A percentile compares a stretch with the other conserved stretches of the same genome.
phyloP scores from a whole-genome alignment of 2,329 filamentous ascomycete genomes.

The Nannizziopsis barbatae region DNA sequence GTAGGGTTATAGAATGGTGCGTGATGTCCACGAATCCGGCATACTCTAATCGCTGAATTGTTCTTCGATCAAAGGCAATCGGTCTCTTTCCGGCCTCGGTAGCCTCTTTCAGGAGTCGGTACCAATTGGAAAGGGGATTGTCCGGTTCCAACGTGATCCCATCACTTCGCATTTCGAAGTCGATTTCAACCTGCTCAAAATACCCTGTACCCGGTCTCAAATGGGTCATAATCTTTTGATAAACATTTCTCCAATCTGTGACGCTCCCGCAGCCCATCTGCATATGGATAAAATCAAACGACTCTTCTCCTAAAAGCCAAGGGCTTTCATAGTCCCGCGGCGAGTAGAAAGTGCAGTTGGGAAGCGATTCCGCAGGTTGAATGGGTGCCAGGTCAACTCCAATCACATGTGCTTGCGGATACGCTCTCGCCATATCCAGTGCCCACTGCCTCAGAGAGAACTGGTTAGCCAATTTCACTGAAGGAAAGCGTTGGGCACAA shows the following conservation, averaged over 20 bases:
- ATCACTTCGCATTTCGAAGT: constrained; percentile 64
- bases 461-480: not conserved
- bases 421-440: constrained; percentile 68
- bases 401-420: constrained; percentile 47
- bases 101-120: constrained; percentile 53
- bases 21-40: constrained; percentile 72
- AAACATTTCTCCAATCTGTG: constrained; percentile 61
- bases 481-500: not conserved
- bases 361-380: constrained; percentile 57
- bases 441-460: constrained; percentile 47
- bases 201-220: constrained; percentile 63
- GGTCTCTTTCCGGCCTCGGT: constrained; percentile 55
- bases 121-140: constrained; percentile 57
- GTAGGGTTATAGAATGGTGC: constrained; percentile 56
- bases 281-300: constrained; percentile 75
- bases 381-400: constrained; percentile 53
- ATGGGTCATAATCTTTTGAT: constrained; percentile 60
- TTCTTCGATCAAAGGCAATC: constrained; percentile 51
- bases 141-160: constrained; percentile 14
- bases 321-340: constrained; percentile 67
- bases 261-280: constrained; percentile 71
- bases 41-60: constrained; percentile 49
- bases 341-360: constrained; percentile 54
- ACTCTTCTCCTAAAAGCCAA: constrained; percentile 57
- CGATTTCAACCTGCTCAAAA: constrained; percentile 83